phyloP scores from a whole-genome alignment of 169 alveolate species.

The Plasmodium adleri region DNA sequence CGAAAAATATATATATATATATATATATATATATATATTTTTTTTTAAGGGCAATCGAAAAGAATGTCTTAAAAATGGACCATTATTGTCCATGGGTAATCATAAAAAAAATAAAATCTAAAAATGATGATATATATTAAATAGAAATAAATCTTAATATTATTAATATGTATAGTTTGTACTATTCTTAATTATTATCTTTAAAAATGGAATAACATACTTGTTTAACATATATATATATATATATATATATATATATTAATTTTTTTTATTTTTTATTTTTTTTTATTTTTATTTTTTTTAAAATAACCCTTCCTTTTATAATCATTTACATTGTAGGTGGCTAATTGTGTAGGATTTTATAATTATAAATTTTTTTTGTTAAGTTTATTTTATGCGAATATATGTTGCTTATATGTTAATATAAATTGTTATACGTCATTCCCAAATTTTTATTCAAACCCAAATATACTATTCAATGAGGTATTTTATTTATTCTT shows the following conservation, averaged over 20 bases:
- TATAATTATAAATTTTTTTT: constrained; percentile 71
- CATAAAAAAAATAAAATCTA: background rate
- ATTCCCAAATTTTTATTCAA: constrained; percentile 47
- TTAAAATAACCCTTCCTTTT: too few relatives aligned
- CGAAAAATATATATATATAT: background rate
- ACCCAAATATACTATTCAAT: constrained; percentile 50
- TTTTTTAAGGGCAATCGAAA: constrained; percentile 78
- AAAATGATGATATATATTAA: background rate
- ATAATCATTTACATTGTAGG: constrained; percentile 9
- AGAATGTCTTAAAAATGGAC: constrained; percentile 91
- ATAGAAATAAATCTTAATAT: too few relatives aligned
- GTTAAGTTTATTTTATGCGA: constrained; percentile 47
- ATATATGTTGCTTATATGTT: constrained; percentile 39
- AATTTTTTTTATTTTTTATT: too few relatives aligned
- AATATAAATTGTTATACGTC: constrained; percentile 43
- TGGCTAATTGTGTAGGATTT: constrained; percentile 77
- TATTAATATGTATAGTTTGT: too few relatives aligned
- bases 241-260: background rate
- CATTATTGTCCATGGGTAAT: constrained; percentile 94
- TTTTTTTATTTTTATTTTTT: too few relatives aligned
- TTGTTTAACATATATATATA: background rate
- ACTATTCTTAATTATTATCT: too few relatives aligned
- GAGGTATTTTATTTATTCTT: constrained; percentile 57
- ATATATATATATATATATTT: background rate
- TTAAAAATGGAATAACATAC: too few relatives aligned